Evolutionary conservation across 768 basidiomycete genomes (phyloP).

Genomic region (Pholiota molesta): DNA sequence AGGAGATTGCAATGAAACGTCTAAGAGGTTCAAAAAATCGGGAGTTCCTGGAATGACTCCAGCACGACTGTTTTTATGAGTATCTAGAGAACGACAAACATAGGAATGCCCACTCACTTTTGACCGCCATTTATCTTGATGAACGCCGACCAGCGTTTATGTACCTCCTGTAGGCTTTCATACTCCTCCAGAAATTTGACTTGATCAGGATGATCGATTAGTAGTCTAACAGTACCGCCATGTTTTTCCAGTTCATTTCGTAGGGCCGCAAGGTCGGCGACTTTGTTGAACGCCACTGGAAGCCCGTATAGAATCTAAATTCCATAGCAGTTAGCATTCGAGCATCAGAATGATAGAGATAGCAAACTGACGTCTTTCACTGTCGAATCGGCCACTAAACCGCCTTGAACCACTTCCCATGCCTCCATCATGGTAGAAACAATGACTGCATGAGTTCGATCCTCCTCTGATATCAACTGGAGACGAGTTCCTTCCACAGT

Average conservation of each 20-base stretch:
- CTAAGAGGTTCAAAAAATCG: conserved; percentile 58
- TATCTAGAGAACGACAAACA: neutral
- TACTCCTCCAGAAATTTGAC: conserved; percentile 64
- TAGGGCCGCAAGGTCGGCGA: conserved; percentile 66
- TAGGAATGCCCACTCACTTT: conserved; percentile 50
- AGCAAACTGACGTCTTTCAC: conserved; percentile 71
- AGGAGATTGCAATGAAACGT: conserved; percentile 52
- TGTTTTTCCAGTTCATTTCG: conserved; percentile 54
- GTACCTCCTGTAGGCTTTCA: conserved; percentile 42
- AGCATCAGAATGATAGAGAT: neutral
- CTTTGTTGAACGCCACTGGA: conserved; percentile 70
- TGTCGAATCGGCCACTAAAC: conserved; percentile 68
- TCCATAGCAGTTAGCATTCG: conserved; percentile 7
- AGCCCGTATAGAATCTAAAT: conserved; percentile 81
- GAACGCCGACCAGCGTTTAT: conserved; percentile 72
- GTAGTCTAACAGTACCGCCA: conserved; percentile 65
- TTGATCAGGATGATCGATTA: conserved; percentile 80
- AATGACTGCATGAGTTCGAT: conserved; percentile 62
- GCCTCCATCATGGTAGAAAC: conserved; percentile 87
- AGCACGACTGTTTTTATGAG: conserved; percentile 55
- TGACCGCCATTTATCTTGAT: conserved; percentile 81
- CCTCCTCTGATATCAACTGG: conserved; percentile 60
- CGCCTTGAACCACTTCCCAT: conserved; percentile 69
- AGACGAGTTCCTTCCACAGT: conserved; percentile 75
- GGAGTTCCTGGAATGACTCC: conserved; percentile 60